Evolutionary conservation across 257 asterid genomes (phyloP).

Genomic region (Voacanga thouarsii): DNA sequence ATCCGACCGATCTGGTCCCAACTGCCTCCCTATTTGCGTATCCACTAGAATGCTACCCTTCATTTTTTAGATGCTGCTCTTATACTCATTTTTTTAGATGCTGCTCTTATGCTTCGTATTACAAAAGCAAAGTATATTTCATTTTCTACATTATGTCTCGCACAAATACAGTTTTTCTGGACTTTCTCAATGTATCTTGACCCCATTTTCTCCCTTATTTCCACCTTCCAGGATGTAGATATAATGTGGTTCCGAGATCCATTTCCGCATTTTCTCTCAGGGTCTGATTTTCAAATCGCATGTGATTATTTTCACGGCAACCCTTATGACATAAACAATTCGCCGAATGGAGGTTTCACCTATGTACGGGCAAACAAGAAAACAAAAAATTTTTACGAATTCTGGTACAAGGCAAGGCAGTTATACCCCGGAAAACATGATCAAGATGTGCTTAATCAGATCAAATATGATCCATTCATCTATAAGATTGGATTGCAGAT

Average conservation of each 20-base stretch:
- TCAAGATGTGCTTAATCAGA: constrained; percentile 56
- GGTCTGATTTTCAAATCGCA: constrained; percentile 54
- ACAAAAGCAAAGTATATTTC: too few relatives aligned
- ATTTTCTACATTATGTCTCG: too few relatives aligned
- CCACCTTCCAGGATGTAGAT: constrained; percentile 47
- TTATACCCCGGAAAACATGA: constrained; percentile 52
- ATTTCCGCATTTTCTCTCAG: constrained; percentile 37
- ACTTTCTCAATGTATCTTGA: background rate
- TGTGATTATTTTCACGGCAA: constrained; percentile 47
- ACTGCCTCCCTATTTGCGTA: too few relatives aligned
- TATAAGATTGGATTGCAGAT: constrained; percentile 37
- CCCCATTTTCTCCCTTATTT: background rate
- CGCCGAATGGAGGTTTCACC: constrained; percentile 60
- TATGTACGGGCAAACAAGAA: constrained; percentile 48
- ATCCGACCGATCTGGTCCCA: too few relatives aligned
- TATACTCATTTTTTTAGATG: too few relatives aligned
- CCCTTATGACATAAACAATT: constrained; percentile 32
- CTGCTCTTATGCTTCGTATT: too few relatives aligned
- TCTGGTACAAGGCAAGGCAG: constrained; percentile 39
- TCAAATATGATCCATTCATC: constrained; percentile 37
- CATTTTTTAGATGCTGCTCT: too few relatives aligned
- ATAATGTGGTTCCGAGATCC: constrained; percentile 70
- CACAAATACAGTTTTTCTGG: too few relatives aligned
- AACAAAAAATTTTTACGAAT: constrained; percentile 50
- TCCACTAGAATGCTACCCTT: too few relatives aligned